A percentile compares a stretch with the other conserved stretches of the same genome.
phyloP scores from a whole-genome alignment of 441 rosid genomes.

The Geranium incanum region DNA sequence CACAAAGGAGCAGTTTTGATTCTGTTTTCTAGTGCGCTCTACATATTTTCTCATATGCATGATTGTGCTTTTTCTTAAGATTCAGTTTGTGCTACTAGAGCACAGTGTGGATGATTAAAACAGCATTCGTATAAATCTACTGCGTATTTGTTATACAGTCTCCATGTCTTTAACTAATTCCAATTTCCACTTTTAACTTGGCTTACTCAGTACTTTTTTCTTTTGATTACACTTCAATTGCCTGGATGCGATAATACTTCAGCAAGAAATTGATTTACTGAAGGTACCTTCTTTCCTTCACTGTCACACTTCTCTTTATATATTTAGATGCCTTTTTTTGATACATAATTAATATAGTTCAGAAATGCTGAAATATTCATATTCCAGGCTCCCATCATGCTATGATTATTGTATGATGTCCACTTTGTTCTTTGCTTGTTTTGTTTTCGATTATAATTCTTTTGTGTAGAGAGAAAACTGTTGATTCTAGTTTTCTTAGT shows the following conservation, averaged over 20 bases:
- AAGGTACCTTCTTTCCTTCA: slow-evolving; percentile 49
- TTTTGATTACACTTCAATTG: slow-evolving; percentile 4
- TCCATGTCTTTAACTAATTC: too few relatives aligned
- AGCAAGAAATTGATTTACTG: slow-evolving; percentile 97
- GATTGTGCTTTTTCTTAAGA: background rate
- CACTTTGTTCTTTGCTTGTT: too few relatives aligned
- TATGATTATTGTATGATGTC: too few relatives aligned
- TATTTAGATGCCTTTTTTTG: background rate
- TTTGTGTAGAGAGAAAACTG: too few relatives aligned
- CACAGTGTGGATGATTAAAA: background rate
- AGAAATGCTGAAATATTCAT: background rate
- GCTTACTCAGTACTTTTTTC: too few relatives aligned
- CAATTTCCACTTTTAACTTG: too few relatives aligned
- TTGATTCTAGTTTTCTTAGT: too few relatives aligned
- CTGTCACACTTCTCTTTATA: too few relatives aligned
- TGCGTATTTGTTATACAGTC: too few relatives aligned
- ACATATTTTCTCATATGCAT: background rate
- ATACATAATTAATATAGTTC: background rate
- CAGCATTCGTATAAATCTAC: too few relatives aligned
- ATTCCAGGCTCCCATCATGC: background rate
- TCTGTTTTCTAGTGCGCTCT: background rate
- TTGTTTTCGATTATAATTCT: too few relatives aligned
- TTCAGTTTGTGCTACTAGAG: background rate
- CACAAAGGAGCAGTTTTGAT: background rate
- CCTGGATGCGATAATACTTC: slow-evolving; percentile 31